phyloP scores from a whole-genome alignment of 208 protist species.

The Trypanosoma scelopori region DNA sequence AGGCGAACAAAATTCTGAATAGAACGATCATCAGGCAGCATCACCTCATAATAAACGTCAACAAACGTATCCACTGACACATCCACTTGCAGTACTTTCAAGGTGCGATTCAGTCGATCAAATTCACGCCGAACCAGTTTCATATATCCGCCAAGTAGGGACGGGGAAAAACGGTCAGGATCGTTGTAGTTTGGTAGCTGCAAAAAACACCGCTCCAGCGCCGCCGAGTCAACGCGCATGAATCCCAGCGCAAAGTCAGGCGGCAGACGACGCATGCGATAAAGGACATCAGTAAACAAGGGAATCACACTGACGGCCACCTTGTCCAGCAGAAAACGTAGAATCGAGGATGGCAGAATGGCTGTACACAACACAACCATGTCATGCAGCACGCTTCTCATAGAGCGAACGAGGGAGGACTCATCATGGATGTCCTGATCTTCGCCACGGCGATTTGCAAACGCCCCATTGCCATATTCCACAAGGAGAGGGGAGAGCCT shows the following conservation, averaged over 20 bases:
- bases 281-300: constrained; percentile 66
- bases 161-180: constrained; percentile 56
- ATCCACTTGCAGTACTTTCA: constrained; percentile 88
- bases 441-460: constrained; percentile 24
- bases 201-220: constrained; percentile 76
- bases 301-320: constrained; percentile 70
- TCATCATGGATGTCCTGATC: constrained; percentile 60
- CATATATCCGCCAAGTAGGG: constrained; percentile 66
- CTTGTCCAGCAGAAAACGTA: constrained; percentile 87
- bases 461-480: constrained; percentile 65
- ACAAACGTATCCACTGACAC: constrained; percentile 67
- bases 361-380: constrained; percentile 62
- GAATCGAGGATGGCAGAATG: constrained; percentile 47
- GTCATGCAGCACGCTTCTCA: constrained; percentile 63
- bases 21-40: constrained; percentile 81
- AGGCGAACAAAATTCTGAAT: constrained; percentile 88
- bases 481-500: constrained; percentile 52
- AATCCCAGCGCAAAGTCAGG: constrained; percentile 54
- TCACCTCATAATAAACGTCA: constrained; percentile 83
- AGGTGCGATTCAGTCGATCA: constrained; percentile 72
- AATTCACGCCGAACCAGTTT: constrained; percentile 80
- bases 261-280: constrained; percentile 55
- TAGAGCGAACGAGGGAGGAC: constrained; percentile 54
- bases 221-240: constrained; percentile 76
- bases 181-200: constrained; percentile 89